A percentile compares a stretch with the other conserved stretches of the same genome.
These are phyloP conservation scores for Salicornia ramosissima DNA, from an alignment of 148 eudicot species.

Conservation along the genomic window DNA sequence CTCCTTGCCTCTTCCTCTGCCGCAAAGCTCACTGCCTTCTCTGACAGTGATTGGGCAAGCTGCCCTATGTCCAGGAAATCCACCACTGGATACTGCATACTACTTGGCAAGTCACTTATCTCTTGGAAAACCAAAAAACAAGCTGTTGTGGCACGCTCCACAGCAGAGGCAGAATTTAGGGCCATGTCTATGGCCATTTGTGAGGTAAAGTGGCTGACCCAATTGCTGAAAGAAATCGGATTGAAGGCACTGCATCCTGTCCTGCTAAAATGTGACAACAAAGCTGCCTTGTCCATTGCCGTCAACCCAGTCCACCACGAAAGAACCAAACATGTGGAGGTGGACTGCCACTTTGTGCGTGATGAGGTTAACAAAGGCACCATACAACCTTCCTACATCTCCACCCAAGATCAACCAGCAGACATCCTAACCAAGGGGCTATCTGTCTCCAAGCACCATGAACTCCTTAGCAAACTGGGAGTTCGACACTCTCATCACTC, in stretches of 20 bases:
- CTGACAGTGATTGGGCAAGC: not conserved
- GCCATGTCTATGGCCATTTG: not conserved
- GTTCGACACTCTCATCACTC: no score
- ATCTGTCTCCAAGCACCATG: no score
- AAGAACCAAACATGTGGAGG: no score
- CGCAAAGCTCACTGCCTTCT: not conserved
- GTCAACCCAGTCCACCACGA: no score
- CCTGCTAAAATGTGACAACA: not conserved
- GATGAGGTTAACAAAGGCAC: no score
- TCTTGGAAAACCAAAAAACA: not conserved
- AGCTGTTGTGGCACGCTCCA: not conserved
- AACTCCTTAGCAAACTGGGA: no score
- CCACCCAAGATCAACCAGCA: no score
- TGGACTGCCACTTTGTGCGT: no score
- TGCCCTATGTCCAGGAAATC: not conserved
- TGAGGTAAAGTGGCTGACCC: not conserved
- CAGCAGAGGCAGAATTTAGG: not conserved
- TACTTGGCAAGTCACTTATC: not conserved
- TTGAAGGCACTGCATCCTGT: not conserved
- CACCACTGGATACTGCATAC: not conserved
- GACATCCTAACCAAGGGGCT: no score
- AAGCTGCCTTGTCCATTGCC: no score
- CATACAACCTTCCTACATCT: no score
- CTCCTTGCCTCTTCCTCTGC: not conserved
- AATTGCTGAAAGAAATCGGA: not conserved